A percentile compares a stretch with the other conserved stretches of the same genome.
These are phyloP conservation scores for Didymella lethalis DNA, from an alignment of 2,329 filamentous ascomycete species.

Conservation along the genomic window DNA sequence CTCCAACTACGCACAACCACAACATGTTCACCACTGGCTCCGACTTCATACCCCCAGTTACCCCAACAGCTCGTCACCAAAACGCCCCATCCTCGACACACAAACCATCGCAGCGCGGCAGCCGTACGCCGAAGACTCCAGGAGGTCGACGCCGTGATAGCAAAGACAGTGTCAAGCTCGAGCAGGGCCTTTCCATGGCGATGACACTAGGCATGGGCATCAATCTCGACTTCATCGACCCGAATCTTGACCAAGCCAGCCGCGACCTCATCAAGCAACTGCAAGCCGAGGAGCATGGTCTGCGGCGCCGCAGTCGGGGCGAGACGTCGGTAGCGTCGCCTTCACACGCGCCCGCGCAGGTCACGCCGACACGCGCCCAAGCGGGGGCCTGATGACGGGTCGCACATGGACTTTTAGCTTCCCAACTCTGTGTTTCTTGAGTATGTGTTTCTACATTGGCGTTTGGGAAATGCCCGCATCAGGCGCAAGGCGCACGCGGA, in stretches of 20 bases:
- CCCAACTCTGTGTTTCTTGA: not conserved
- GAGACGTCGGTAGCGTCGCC: constrained; percentile 9
- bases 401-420: not conserved
- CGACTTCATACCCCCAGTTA: constrained; percentile 34
- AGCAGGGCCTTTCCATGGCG: constrained; percentile 29
- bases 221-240: constrained; percentile 34
- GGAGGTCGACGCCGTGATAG: constrained; percentile 31
- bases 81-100: constrained; percentile 25
- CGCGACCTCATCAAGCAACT: constrained; percentile 42
- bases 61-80: constrained; percentile 12
- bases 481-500: constrained; percentile 13
- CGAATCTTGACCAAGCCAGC: constrained; percentile 37
- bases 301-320: constrained; percentile 38
- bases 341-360: constrained; percentile 12
- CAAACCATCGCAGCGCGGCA: constrained; percentile 35
- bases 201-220: constrained; percentile 29
- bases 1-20: constrained; percentile 29
- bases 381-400: constrained; percentile 1
- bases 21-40: constrained; percentile 36
- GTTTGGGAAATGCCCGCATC: constrained; percentile 6
- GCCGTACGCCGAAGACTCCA: constrained; percentile 42
- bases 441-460: constrained; percentile 4
- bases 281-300: constrained; percentile 41
- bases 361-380: constrained; percentile 11
- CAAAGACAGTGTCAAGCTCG: constrained; percentile 41